Conservation (phyloP, 108 stramenopile genomes). For the Aurantiochytrium sp. region DNA sequence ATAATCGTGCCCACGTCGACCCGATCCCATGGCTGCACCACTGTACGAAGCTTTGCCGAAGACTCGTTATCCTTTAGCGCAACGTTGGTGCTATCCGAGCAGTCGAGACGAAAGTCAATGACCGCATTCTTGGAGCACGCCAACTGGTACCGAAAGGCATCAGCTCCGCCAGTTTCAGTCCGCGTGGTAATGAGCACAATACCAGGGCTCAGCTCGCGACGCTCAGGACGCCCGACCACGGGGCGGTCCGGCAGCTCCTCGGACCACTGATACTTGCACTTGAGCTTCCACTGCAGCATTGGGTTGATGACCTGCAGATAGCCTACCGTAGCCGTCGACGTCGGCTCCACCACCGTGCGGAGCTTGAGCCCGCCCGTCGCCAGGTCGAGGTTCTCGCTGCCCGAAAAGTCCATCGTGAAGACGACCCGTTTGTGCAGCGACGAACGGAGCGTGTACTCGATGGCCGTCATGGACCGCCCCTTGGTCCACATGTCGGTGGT, state of each 20-base stretch:
- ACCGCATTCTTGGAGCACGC: not conserved
- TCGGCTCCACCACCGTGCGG: not conserved
- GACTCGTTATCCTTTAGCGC: not conserved
- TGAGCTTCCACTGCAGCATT: not conserved
- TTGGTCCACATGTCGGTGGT: slow-evolving; percentile 20
- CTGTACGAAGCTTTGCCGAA: not conserved
- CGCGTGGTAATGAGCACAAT: not conserved
- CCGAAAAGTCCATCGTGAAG: not conserved
- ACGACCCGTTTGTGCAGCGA: not conserved
- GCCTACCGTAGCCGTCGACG: not conserved
- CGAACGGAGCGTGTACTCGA: not conserved
- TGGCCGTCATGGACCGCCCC: not conserved
- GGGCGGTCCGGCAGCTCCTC: not conserved
- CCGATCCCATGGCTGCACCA: slow-evolving; percentile 13
- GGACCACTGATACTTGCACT: slow-evolving; percentile 9
- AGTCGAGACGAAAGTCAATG: not conserved
- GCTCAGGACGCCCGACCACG: not conserved
- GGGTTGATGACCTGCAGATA: slow-evolving; percentile 13
- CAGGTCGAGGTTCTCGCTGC: not conserved
- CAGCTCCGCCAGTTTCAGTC: not conserved
- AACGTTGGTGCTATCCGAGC: not conserved
- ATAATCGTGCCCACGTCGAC: not conserved
- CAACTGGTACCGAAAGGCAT: not conserved
- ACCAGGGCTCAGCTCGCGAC: not conserved
- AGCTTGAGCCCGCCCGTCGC: slow-evolving; percentile 3